Evolutionary conservation across 352 stramenopile genomes (phyloP), one percentile per base, ranked within the genome.

Genomic region (Globisporangium acanthophoron): DNA sequence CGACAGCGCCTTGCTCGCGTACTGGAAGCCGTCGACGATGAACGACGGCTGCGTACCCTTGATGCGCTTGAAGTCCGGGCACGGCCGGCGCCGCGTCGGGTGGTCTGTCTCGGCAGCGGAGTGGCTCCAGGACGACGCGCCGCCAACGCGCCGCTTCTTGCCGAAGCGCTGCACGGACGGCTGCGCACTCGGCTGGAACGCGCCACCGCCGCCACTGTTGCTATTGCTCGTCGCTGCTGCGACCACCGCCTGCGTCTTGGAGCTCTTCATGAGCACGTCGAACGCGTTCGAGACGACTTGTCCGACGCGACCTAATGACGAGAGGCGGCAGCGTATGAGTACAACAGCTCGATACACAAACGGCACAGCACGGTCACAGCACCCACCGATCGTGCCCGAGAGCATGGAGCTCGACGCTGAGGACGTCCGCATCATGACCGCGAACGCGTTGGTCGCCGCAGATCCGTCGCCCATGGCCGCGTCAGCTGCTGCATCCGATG

Each of bases 1-100:
- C 13, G 78, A 91, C 11, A 92, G 73, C 40, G 77, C 45, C 44
- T 84, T 85, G 46, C 66, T 87, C 3, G 86, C 82, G 58, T 91
- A 92, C n/a, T 76, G 67, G 56, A 96, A 96, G 15, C 87, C 87
- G 47, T 96, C 87, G 37, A 96, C 87, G 24, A 96, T 87, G 61
- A 92, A 92, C n/a, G 78, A 73, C 11, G 83, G 83, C 24, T 80
- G 70, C 11, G 85, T 93, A 29, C 83, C 85, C 5, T 71, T 60
- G 56, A 95, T 90, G 54, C 79, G 76, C 60, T 95, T 95, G 62
- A 78, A 95, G 41, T 89, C 82, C 0, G 86, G 86, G 35, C 82
- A 95, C 5, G 62, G 45, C 11, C 59, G 62, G 5, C 61, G 51
- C 3, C 64, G 56, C 8, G 31, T 12, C 1, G 48, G n/a, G 3